Percentiles rank a stretch among this genome's conserved stretches.
These are phyloP conservation scores for Rhododendron kiyosumense DNA, from an alignment of 148 eudicot genomes.

Conservation along the genomic window DNA sequence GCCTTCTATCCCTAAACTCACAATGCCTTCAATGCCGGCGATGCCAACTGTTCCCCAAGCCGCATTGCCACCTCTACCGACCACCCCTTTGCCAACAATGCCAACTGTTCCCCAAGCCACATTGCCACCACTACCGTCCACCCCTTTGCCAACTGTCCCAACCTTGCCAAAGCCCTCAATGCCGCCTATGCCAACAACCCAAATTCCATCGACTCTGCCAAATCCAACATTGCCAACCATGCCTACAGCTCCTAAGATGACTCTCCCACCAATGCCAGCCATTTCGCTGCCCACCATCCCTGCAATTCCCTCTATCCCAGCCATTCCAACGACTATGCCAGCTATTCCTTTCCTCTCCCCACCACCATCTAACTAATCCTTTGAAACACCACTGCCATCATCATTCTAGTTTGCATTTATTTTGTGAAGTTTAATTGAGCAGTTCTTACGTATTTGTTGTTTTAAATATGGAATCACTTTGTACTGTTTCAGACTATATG, in stretches of 20 bases:
- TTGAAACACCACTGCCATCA: neutral
- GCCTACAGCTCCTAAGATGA: neutral
- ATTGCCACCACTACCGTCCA: too few relatives aligned
- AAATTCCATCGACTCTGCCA: neutral
- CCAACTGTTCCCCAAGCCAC: too few relatives aligned
- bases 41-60: slow-evolving; percentile 8
- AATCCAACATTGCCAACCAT: slow-evolving; percentile 3
- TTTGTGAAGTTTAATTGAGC: neutral
- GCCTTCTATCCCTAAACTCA: slow-evolving; percentile 11
- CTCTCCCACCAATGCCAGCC: neutral
- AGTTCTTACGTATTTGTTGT: neutral
- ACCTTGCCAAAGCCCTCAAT: neutral
- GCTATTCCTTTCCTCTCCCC: neutral
- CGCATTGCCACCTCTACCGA: slow-evolving; percentile 2
- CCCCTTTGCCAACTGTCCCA: neutral
- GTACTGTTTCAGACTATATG: neutral
- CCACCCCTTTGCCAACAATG: too few relatives aligned
- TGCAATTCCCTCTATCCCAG: neutral
- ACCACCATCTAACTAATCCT: neutral
- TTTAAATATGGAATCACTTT: neutral
- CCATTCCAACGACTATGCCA: neutral
- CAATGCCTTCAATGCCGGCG: neutral
- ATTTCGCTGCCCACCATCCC: neutral
- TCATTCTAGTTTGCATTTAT: neutral
- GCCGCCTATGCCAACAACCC: slow-evolving; percentile 3